These are phyloP conservation scores for Gamarada debralockiae DNA, from an alignment of 495 filamentous ascomycete species.

Conservation along the genomic window DNA sequence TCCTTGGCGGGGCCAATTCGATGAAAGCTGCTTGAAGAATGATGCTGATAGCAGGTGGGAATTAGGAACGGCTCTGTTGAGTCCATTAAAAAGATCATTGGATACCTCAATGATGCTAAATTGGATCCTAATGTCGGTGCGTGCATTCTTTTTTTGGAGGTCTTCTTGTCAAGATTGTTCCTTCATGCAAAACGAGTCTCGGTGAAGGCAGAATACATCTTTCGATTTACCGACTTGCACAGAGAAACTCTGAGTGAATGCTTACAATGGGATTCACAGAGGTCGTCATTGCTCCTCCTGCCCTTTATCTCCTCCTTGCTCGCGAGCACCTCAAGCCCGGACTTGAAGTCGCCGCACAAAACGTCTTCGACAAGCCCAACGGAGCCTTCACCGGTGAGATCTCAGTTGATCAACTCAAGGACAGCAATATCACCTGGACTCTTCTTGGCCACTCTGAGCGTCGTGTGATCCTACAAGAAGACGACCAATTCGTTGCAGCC, in stretches of 20 bases:
- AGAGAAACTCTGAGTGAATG: neutral
- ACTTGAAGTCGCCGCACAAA: conserved; percentile 86
- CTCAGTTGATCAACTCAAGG: conserved; percentile 82
- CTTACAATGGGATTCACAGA: conserved; percentile 45
- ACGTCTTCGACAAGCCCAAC: conserved; percentile 94
- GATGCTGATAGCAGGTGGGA: conserved; percentile 5
- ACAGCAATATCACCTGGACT: conserved; percentile 79
- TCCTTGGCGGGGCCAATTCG: neutral
- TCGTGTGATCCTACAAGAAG: conserved; percentile 79
- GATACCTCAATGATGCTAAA: conserved; percentile 77
- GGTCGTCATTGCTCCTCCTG: conserved; percentile 88
- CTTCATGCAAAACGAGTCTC: neutral
- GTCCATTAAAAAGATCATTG: conserved; percentile 82
- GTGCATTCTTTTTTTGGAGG: conserved; percentile 16
- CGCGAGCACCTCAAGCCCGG: conserved; percentile 60
- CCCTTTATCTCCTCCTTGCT: conserved; percentile 85
- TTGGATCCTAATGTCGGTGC: conserved; percentile 64
- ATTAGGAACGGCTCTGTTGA: conserved; percentile 86
- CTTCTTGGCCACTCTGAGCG: conserved; percentile 93
- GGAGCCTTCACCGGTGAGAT: conserved; percentile 98
- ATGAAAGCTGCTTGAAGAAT: neutral
- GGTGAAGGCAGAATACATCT: neutral
- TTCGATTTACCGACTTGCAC: neutral
- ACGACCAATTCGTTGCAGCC: conserved; percentile 78
- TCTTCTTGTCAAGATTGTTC: conserved; percentile 1